Evolutionary conservation across 2,329 filamentous ascomycete genomes (phyloP).

Genomic region (Talaromyces atroroseus): DNA sequence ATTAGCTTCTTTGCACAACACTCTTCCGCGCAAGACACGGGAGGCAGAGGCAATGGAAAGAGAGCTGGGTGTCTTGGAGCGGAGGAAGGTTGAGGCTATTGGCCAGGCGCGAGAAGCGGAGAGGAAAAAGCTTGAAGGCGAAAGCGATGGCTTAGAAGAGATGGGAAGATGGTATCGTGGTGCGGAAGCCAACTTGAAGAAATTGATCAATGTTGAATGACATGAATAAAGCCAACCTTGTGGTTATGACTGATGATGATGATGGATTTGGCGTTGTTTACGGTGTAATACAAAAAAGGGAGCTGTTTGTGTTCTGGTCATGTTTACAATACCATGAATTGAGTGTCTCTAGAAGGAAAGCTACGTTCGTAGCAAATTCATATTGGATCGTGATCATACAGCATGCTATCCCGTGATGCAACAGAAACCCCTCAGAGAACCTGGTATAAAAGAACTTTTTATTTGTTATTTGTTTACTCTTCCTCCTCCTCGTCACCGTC

Average conservation of each 20-base stretch:
- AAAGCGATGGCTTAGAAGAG: slow-evolving; percentile 43
- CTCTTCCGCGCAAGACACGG: slow-evolving; percentile 38
- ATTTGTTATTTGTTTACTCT: slow-evolving; percentile 48
- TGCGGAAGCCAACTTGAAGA: slow-evolving; percentile 37
- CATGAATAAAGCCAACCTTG: background rate
- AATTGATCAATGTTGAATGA: slow-evolving; percentile 29
- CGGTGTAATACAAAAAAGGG: slow-evolving; percentile 10
- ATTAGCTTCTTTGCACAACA: slow-evolving; percentile 39
- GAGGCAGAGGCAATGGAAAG: slow-evolving; percentile 42
- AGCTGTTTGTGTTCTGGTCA: background rate
- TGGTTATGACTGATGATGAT: slow-evolving; percentile 5
- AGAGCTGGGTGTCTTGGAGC: slow-evolving; percentile 40
- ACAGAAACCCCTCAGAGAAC: slow-evolving; percentile 34
- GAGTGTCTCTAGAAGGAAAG: slow-evolving; percentile 26
- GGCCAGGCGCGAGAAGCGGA: slow-evolving; percentile 44
- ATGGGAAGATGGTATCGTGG: slow-evolving; percentile 43
- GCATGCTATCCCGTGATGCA: slow-evolving; percentile 36
- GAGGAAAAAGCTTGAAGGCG: slow-evolving; percentile 39
- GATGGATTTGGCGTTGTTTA: slow-evolving; percentile 20
- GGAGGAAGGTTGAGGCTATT: slow-evolving; percentile 39
- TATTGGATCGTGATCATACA: slow-evolving; percentile 37
- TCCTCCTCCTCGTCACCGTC: slow-evolving; percentile 73
- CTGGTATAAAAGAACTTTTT: slow-evolving; percentile 30
- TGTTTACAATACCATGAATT: background rate
- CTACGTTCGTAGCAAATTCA: slow-evolving; percentile 31